phyloP scores from a whole-genome alignment of 2,329 filamentous ascomycete genomes.

The Talaromyces sp. region DNA sequence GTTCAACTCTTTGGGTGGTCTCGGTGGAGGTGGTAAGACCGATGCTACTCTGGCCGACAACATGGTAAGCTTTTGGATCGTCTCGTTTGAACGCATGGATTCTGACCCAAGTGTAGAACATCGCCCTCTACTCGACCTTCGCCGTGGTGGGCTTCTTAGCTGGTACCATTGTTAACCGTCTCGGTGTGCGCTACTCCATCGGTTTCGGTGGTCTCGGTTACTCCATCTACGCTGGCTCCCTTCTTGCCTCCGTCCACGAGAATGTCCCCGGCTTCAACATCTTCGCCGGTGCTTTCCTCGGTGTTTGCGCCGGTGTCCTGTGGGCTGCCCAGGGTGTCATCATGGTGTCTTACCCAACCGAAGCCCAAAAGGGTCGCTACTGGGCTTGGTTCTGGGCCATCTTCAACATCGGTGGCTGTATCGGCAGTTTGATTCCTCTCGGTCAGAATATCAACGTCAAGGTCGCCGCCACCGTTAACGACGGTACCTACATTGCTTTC shows the following conservation, averaged over 20 bases:
- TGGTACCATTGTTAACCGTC: slow-evolving; percentile 37
- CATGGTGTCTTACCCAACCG: slow-evolving; percentile 71
- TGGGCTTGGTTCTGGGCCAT: slow-evolving; percentile 87
- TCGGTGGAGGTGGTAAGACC: slow-evolving; percentile 58
- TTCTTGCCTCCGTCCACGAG: slow-evolving; percentile 41
- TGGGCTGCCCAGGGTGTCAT: slow-evolving; percentile 43
- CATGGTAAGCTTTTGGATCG: slow-evolving; percentile 31
- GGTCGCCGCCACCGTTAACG: slow-evolving; percentile 25
- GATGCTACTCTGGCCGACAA: slow-evolving; percentile 49
- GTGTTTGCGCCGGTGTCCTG: slow-evolving; percentile 39
- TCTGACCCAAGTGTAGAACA: slow-evolving; percentile 36
- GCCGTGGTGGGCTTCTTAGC: slow-evolving; percentile 57
- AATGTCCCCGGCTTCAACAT: slow-evolving; percentile 39
- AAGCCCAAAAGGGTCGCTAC: slow-evolving; percentile 73
- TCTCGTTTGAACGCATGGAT: background rate
- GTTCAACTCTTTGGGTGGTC: slow-evolving; percentile 61
- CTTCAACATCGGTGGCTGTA: slow-evolving; percentile 80
- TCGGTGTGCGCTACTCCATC: slow-evolving; percentile 31
- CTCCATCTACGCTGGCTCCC: slow-evolving; percentile 36
- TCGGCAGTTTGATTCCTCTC: slow-evolving; percentile 57
- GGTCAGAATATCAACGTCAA: slow-evolving; percentile 20
- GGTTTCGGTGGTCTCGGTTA: slow-evolving; percentile 34
- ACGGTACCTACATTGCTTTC: slow-evolving; percentile 72
- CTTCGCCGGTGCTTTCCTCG: slow-evolving; percentile 39
- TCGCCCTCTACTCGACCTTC: slow-evolving; percentile 64